Evolutionary conservation across 2,329 filamentous ascomycete species (phyloP).

Genomic region (Beauveria asiatica): DNA sequence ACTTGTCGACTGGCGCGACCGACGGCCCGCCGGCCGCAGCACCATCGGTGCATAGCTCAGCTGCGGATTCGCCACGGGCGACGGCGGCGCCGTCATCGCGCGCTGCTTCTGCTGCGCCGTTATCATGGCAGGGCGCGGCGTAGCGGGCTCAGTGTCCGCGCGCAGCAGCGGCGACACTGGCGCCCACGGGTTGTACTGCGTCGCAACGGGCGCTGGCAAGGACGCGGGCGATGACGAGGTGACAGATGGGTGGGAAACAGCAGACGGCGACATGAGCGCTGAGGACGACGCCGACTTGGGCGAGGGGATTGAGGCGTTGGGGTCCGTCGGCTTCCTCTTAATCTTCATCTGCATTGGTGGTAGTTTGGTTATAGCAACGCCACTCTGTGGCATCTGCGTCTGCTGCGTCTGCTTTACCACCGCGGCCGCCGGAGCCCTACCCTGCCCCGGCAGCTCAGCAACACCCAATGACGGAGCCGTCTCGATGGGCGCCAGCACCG

Average conservation of each 20-base stretch:
- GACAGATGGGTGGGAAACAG: background rate
- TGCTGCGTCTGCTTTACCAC: background rate
- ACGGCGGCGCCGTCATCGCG: background rate
- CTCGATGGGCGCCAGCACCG: slow-evolving; percentile 28
- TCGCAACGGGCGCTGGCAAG: background rate
- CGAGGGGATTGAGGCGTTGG: background rate
- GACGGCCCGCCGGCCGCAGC: background rate
- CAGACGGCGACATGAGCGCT: background rate
- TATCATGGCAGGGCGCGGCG: too few relatives aligned
- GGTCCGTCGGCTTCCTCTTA: background rate
- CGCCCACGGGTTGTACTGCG: slow-evolving; percentile 1
- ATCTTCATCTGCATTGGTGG: slow-evolving; percentile 1
- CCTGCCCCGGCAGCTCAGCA: slow-evolving; percentile 32
- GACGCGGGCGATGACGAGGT: background rate
- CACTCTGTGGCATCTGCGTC: slow-evolving; percentile 13
- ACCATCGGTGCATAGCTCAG: slow-evolving; percentile 3
- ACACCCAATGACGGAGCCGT: slow-evolving; percentile 16
- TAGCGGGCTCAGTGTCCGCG: background rate
- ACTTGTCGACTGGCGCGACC: background rate
- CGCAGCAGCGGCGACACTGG: background rate
- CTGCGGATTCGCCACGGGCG: background rate
- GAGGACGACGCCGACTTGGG: background rate
- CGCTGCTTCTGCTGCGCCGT: background rate
- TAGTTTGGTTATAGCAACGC: slow-evolving; percentile 10
- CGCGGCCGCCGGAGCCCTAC: slow-evolving; percentile 17